A percentile compares a stretch with the other conserved stretches of the same genome.
Evolutionary conservation across 805 yeast species (phyloP).

Genomic region (Kodamaea hsintzibuensis): DNA sequence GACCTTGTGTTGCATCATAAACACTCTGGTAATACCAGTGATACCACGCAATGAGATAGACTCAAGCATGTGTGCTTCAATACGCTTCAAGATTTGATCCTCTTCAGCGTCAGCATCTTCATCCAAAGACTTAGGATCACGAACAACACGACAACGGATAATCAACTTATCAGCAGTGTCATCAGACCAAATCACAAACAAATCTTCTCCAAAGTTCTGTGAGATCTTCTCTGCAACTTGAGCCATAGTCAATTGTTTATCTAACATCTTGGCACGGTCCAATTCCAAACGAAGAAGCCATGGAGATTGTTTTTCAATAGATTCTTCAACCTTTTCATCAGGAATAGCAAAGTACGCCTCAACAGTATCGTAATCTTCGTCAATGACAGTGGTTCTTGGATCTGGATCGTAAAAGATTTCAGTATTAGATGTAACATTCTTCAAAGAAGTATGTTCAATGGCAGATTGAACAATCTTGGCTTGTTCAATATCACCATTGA

Average conservation of each 20-base stretch:
- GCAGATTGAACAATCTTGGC: conserved; percentile 96
- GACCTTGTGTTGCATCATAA: conserved; percentile 83
- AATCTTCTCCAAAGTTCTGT: conserved; percentile 89
- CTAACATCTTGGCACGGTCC: conserved; percentile 98
- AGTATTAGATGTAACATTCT: conserved; percentile 94
- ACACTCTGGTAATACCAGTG: conserved; percentile 86
- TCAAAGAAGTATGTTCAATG: conserved; percentile 92
- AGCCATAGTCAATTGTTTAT: conserved; percentile 95
- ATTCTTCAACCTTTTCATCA: conserved; percentile 94
- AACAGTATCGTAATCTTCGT: conserved; percentile 95
- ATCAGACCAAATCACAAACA: conserved; percentile 98
- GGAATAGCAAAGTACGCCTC: conserved; percentile 97
- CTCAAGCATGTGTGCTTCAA: conserved; percentile 95
- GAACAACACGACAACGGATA: conserved; percentile 96
- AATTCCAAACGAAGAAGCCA: conserved; percentile 96
- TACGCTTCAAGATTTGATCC: conserved; percentile 91
- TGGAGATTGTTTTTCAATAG: conserved; percentile 93
- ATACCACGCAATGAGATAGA: conserved; percentile 95
- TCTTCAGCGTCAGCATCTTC: conserved; percentile 96
- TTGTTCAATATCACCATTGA: conserved; percentile 84
- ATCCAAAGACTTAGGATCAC: conserved; percentile 91
- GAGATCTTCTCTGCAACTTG: conserved; percentile 96
- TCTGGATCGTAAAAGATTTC: conserved; percentile 98
- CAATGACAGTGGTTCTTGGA: conserved; percentile 94
- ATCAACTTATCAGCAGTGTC: conserved; percentile 96